Base-by-base conservation (phyloP, 1,284 basidiomycete genomes). In the Trichosporon sp. region DNA sequence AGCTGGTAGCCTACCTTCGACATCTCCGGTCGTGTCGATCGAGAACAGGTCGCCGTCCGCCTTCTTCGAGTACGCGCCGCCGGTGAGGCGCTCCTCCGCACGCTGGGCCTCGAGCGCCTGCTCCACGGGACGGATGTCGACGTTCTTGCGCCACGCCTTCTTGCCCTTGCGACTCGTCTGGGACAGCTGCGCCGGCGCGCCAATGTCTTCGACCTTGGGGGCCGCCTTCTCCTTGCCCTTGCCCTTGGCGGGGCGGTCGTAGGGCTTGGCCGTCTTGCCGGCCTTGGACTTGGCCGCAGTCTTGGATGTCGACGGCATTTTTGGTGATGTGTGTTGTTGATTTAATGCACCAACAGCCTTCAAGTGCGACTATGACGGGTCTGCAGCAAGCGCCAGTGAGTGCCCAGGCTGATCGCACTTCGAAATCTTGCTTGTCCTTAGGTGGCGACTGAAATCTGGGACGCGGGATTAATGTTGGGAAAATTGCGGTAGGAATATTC, bases 111-210 rank as follows among this genome's bases (percentile, higher is more conserved):
- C 94, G 71, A 96, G 79, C 1, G 88, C 89, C 66, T 87, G 85
- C 77, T 95, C 93, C 51, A 94, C 89, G 48, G 88, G 88, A 32
- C 88, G 88, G 61, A 95, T 87, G 80, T 95, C 90, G 68, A 95
- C 90, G 83, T 96, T 92, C 85, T 97, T 97, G 78, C 95, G 86
- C 95, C 95, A 97, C 68, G 94, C 90, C 72, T 89, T 89, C 84
- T 96, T 97, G 66, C 93, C 92, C 83, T 94, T 97, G 70, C 94
- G 86, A 75, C 91, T 93, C 0, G 89, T 84, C 80, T 96, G 93
- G 11, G 85, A 86, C 65, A 87, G 87, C 76, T 91, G 90, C 1
- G 91, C 86, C 0, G 92, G 92, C 3, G 91, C 91, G 21, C 85
- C 85, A 35, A 78, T 65, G 65, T 77, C 70, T 35, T 66, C 16